phyloP scores from a whole-genome alignment of 495 filamentous ascomycete genomes.

The Aspergillus carlsbadensis region DNA sequence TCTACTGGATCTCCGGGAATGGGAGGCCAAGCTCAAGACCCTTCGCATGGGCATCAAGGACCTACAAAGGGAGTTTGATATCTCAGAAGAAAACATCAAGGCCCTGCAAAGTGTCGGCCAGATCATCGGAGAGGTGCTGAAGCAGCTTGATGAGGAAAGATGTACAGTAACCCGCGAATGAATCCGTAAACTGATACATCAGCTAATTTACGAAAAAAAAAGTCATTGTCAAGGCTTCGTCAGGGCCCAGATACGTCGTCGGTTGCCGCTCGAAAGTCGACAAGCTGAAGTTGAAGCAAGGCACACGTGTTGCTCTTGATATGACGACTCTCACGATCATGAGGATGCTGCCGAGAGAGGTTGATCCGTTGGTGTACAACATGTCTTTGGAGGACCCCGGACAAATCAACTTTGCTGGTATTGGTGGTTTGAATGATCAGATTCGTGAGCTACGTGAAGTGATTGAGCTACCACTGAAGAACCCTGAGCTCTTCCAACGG shows the following conservation, averaged over 20 bases:
- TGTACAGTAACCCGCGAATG: constrained; percentile 52
- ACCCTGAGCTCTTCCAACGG: constrained; percentile 94
- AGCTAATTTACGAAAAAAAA: constrained; percentile 24
- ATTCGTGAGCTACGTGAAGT: constrained; percentile 97
- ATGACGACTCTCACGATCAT: constrained; percentile 99
- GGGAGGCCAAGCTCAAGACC: constrained; percentile 94
- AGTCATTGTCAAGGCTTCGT: constrained; percentile 90
- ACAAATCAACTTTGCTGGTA: constrained; percentile 97
- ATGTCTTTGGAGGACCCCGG: constrained; percentile 99
- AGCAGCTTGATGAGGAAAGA: constrained; percentile 98
- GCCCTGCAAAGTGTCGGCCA: constrained; percentile 98
- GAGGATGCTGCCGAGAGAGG: constrained; percentile 98
- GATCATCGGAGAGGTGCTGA: constrained; percentile 98
- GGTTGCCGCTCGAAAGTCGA: constrained; percentile 98
- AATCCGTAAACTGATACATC: neutral
- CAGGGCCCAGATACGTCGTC: constrained; percentile 96
- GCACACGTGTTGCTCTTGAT: constrained; percentile 95
- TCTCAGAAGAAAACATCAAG: constrained; percentile 99
- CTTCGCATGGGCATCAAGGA: constrained; percentile 93
- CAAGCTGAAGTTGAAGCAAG: constrained; percentile 94
- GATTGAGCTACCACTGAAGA: constrained; percentile 97
- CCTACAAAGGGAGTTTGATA: constrained; percentile 89
- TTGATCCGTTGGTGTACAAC: constrained; percentile 98
- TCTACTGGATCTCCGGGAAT: constrained; percentile 94
- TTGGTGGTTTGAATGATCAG: constrained; percentile 98